Evolutionary conservation across 2,329 filamentous ascomycete genomes (phyloP).

Genomic region (Exophiala phaeomuriformis): DNA sequence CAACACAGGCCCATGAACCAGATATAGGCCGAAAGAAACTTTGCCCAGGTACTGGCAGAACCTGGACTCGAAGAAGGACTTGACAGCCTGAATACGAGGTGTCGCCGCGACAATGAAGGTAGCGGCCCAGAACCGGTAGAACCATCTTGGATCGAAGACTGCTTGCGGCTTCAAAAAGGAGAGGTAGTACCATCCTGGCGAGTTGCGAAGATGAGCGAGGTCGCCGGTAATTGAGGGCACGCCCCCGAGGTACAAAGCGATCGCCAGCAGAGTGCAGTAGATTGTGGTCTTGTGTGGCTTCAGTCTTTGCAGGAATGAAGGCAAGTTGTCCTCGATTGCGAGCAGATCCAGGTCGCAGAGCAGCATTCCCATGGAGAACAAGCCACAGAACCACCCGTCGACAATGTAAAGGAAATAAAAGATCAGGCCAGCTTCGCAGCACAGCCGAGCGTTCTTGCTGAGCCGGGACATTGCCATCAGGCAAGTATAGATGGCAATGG

Average conservation of each 20-base stretch:
- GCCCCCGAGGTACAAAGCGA: conserved; percentile 53
- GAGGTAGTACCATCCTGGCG: conserved; percentile 23
- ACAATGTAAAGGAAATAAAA: conserved; percentile 62
- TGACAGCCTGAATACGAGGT: conserved; percentile 53
- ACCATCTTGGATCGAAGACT: conserved; percentile 60
- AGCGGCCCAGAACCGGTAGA: conserved; percentile 58
- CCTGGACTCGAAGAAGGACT: conserved; percentile 38
- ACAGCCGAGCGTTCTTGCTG: conserved; percentile 48
- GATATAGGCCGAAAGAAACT: conserved; percentile 43
- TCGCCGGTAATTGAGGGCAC: conserved; percentile 50
- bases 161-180: conserved; percentile 53
- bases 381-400: conserved; percentile 57
- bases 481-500: conserved; percentile 54
- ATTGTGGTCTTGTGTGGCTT: conserved; percentile 46
- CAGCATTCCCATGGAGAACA: conserved; percentile 57
- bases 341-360: conserved; percentile 56
- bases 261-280: conserved; percentile 46
- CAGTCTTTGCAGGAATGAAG: conserved; percentile 42
- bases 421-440: conserved; percentile 48
- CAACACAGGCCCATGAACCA: conserved; percentile 41
- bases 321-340: conserved; percentile 45
- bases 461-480: conserved; percentile 52
- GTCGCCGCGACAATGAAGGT: conserved; percentile 50
- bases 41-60: conserved; percentile 42
- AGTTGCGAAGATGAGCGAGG: conserved; percentile 17